Evolutionary conservation across 2,329 filamentous ascomycete genomes (phyloP).

Genomic region (Westerdykella sp.): DNA sequence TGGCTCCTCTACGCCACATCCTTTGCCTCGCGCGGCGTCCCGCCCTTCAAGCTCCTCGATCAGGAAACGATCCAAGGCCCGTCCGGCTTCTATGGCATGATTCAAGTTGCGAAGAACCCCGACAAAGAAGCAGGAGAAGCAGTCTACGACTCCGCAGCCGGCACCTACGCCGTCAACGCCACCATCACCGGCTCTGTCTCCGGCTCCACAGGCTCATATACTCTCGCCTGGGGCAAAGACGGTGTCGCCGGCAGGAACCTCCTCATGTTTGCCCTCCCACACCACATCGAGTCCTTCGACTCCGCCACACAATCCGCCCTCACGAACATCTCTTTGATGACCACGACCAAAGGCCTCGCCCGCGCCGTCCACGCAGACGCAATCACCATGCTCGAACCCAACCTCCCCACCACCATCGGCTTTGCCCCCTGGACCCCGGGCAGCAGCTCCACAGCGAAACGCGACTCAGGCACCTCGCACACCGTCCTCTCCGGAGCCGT

Average conservation of each 20-base stretch:
- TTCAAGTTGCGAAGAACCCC: conserved; percentile 81
- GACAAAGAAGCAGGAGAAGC: conserved; percentile 44
- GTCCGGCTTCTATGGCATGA: conserved; percentile 63
- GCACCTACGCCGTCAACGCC: conserved; percentile 62
- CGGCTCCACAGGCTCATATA: conserved; percentile 59
- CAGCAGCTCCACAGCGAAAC: conserved; percentile 12
- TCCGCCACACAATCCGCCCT: conserved; percentile 44
- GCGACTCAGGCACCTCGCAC: conserved; percentile 16
- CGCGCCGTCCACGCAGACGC: conserved; percentile 52
- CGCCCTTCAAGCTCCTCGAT: conserved; percentile 64
- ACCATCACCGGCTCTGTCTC: conserved; percentile 46
- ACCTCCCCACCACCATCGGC: conserved; percentile 65
- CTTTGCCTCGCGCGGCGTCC: conserved; percentile 48
- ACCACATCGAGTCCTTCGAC: conserved; percentile 76
- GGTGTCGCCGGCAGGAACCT: conserved; percentile 56
- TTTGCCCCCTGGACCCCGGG: conserved; percentile 72
- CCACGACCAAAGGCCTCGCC: conserved; percentile 81
- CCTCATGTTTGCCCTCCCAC: conserved; percentile 85
- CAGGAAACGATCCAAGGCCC: conserved; percentile 61
- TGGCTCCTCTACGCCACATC: conserved; percentile 79
- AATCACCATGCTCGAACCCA: conserved; percentile 64
- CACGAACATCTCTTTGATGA: conserved; percentile 59
- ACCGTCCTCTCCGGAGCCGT: neutral
- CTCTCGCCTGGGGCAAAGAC: conserved; percentile 62
- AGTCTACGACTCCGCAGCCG: conserved; percentile 68